Evolutionary conservation across 305 asterid species (phyloP).

Genomic region (Solanum hybrid): DNA sequence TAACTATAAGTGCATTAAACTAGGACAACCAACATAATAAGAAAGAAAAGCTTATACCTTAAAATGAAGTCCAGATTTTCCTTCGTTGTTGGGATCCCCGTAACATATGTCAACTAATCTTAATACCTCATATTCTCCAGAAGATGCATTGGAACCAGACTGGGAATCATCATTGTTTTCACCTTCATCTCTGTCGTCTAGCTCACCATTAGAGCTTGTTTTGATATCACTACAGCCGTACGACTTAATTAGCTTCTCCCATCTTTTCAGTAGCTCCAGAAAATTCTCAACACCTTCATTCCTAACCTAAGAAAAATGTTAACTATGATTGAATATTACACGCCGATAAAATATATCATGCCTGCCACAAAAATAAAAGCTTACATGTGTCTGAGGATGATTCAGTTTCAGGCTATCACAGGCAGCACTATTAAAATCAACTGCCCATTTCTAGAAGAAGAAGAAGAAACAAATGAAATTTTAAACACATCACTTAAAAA

Average conservation of each 20-base stretch:
- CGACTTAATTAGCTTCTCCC: conserved; percentile 45
- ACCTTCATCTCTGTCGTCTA: not conserved
- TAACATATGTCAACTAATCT: conserved; percentile 57
- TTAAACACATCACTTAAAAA: not conserved
- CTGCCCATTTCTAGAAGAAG: conserved; percentile 68
- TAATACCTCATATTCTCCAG: conserved; percentile 52
- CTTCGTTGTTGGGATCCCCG: conserved; percentile 50
- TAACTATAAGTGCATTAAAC: not conserved
- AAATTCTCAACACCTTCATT: conserved; percentile 65
- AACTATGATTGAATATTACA: not conserved
- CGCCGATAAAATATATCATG: not conserved
- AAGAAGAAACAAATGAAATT: conserved; percentile 7
- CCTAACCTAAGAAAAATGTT: conserved; percentile 43
- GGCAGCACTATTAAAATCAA: conserved; percentile 64
- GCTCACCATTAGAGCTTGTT: not conserved
- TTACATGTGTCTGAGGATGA: conserved; percentile 67
- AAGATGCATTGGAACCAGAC: conserved; percentile 11
- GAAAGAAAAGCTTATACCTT: conserved; percentile 35
- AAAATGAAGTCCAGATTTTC: conserved; percentile 49
- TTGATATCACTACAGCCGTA: conserved; percentile 28
- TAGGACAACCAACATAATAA: not conserved
- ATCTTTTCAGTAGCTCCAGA: conserved; percentile 63
- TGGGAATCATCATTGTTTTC: conserved; percentile 9
- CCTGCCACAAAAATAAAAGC: conserved; percentile 12
- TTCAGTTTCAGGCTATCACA: conserved; percentile 67